phyloP scores from a whole-genome alignment of 306 rosid species.

The Sphenostylis stenocarpa region DNA sequence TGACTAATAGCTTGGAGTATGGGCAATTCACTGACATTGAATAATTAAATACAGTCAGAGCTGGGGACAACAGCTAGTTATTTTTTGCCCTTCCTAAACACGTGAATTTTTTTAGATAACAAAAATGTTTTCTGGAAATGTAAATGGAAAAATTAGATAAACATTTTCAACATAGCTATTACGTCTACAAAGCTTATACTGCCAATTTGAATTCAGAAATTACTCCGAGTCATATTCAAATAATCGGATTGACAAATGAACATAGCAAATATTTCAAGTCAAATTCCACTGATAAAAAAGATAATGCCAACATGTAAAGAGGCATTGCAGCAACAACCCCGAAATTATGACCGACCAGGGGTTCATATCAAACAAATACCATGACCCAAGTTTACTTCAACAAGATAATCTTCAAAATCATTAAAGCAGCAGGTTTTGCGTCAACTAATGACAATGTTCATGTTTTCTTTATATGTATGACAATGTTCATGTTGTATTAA shows the following conservation, averaged over 20 bases:
- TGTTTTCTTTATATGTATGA: too few species aligned
- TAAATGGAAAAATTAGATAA: neutral
- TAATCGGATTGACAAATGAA: neutral
- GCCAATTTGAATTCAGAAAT: conserved; percentile 1
- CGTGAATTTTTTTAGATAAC: neutral
- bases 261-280: neutral
- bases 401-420: neutral
- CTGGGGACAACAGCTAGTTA: neutral
- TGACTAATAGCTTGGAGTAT: neutral
- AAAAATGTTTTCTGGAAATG: neutral
- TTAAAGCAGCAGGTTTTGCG: neutral
- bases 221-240: neutral
- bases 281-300: neutral
- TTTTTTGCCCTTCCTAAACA: too few species aligned
- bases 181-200: neutral
- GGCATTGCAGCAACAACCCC: neutral
- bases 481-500: neutral
- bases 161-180: neutral
- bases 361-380: neutral
- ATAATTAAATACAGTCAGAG: neutral
- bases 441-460: neutral
- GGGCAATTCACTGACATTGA: neutral
- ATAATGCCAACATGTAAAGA: neutral
- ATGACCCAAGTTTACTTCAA: neutral
- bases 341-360: too few species aligned